Base-by-base conservation (phyloP, 805 yeast species). In the Torulaspora indica region DNA sequence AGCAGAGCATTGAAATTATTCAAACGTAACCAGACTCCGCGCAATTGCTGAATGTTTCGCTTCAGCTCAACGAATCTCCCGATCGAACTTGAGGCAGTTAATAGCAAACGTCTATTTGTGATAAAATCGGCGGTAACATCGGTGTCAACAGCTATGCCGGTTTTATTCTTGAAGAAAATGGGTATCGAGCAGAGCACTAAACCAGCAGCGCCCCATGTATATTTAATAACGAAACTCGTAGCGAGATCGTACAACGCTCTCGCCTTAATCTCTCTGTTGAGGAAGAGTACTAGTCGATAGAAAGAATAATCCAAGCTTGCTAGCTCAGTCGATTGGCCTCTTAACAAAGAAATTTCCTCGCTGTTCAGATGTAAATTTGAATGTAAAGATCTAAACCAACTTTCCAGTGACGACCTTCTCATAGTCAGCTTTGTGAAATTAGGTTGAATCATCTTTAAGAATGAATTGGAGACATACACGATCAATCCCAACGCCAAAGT, bases 201-300 rank as follows among this genome's bases (percentile, higher is more conserved):
- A 8, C 98, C 98, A 25, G 93, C 87, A 2, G 96, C 98, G 49
- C 98, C 98, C 90, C 96, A 84, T 38, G 88, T 78, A 66, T 90
- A 90, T 67, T 90, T 90, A 49, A 90, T 90, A 42, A 88, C 80
- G 56, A 89, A 90, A 39, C 84, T 86, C 53, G 91, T 93, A 1
- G 91, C 85, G 53, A 86, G 77, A 58, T 89, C 89, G 65, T 89
- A 91, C 20, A 84, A 63, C 23, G 91, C 82, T 68, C 82, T 74
- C 54, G 85, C 81, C 67, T 85, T 78, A 51, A 84, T 75, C 58
- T 85, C 90, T 67, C 80, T 76, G 56, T 84, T 78, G 52, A 82
- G 74, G 64, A 89, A 91, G 48, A 81, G 72, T 52, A 85, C 93
- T 53, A 89, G 71, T 50, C 84, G 82, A 64, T 87, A 89, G 66